phyloP scores from a whole-genome alignment of 2,329 filamentous ascomycete species.

The Macroventuria anomochaeta region DNA sequence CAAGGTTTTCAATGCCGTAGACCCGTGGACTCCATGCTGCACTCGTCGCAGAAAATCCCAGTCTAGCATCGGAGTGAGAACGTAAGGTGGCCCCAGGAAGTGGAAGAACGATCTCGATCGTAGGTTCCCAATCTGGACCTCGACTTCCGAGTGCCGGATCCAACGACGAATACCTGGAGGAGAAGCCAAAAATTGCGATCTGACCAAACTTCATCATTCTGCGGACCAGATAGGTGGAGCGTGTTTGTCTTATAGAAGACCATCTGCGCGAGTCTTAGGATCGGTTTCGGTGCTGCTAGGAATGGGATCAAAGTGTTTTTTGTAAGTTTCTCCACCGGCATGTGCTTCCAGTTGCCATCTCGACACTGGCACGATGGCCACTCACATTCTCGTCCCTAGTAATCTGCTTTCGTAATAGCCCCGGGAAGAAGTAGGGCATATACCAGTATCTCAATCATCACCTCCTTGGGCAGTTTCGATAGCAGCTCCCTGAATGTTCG shows the following conservation, averaged over 20 bases:
- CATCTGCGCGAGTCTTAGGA: not conserved
- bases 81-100: not conserved
- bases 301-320: not conserved
- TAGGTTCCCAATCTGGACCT: not conserved
- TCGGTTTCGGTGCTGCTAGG: not conserved
- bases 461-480: not conserved
- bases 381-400: not conserved
- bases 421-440: not conserved
- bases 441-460: not conserved
- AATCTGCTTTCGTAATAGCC: not conserved
- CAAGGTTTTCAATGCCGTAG: not conserved
- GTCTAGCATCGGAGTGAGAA: not conserved
- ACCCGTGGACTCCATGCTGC: not conserved
- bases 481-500: not conserved
- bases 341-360: not conserved
- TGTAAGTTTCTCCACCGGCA: not conserved
- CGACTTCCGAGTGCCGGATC: not conserved
- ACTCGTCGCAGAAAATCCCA: not conserved
- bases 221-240: not conserved
- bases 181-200: not conserved
- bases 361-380: not conserved
- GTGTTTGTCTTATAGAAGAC: not conserved
- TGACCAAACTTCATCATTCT: not conserved
- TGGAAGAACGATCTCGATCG: not conserved
- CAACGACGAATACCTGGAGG: not conserved